Conservation (phyloP, 768 basidiomycete genomes). For the Cyclocybe aegerita region DNA sequence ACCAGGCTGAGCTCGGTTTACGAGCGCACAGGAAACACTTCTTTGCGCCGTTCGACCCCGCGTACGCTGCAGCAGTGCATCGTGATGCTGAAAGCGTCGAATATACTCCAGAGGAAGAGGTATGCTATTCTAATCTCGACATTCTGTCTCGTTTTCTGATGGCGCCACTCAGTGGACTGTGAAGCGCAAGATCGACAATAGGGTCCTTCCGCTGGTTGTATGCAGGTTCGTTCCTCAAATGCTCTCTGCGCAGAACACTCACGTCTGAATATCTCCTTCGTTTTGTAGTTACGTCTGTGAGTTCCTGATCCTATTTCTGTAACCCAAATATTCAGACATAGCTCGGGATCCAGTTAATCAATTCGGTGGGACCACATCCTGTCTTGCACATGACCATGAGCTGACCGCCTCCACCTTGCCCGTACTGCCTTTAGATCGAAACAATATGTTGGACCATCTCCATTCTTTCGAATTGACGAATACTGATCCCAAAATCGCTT, state of each 20-base stretch:
- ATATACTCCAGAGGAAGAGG: conserved; percentile 51
- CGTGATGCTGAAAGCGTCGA: conserved; percentile 47
- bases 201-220: conserved; percentile 49
- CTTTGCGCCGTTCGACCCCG: conserved; percentile 45
- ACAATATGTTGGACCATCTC: conserved; percentile 44
- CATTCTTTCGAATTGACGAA: no score
- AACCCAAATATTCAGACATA: conserved; percentile 11
- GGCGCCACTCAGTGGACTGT: conserved; percentile 34
- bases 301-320: conserved; percentile 14
- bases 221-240: conserved; percentile 35
- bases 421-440: conserved; percentile 39
- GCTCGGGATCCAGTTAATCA: conserved; percentile 37
- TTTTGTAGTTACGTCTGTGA: conserved; percentile 45
- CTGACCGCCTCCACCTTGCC: not conserved
- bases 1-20: conserved; percentile 40
- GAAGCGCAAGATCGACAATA: conserved; percentile 49
- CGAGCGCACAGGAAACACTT: conserved; percentile 43
- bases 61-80: conserved; percentile 49
- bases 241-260: not conserved
- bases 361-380: conserved; percentile 32
- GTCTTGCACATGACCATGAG: not conserved
- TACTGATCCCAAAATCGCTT: not conserved
- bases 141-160: not conserved
- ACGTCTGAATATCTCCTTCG: not conserved
- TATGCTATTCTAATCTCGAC: conserved; percentile 12